These are phyloP conservation scores for Dothiorella sarmentorum DNA, from an alignment of 2,329 filamentous ascomycete genomes.

Conservation along the genomic window DNA sequence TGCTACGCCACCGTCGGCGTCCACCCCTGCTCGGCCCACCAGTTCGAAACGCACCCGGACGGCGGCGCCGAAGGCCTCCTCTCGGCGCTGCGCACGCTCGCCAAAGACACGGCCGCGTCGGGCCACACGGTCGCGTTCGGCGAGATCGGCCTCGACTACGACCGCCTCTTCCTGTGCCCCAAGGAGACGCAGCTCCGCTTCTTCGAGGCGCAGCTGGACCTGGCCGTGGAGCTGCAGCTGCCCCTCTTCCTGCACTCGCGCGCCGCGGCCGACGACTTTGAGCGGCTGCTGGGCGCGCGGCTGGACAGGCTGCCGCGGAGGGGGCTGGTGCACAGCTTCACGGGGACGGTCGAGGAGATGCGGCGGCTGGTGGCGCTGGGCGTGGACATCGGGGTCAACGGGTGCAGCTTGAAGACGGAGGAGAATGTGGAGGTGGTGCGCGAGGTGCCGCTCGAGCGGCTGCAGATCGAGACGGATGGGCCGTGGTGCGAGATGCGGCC, in stretches of 20 bases:
- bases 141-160: constrained; percentile 95
- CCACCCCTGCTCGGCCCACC: constrained; percentile 81
- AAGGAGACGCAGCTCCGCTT: constrained; percentile 78
- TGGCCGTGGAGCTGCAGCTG: constrained; percentile 72
- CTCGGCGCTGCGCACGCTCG: constrained; percentile 60
- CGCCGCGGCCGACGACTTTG: constrained; percentile 82
- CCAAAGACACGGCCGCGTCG: constrained; percentile 48
- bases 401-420: constrained; percentile 79
- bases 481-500: constrained; percentile 66
- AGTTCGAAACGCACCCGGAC: constrained; percentile 65
- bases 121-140: constrained; percentile 76
- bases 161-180: constrained; percentile 78
- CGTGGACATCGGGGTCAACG: constrained; percentile 49
- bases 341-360: constrained; percentile 43
- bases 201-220: constrained; percentile 76
- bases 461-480: constrained; percentile 96
- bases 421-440: constrained; percentile 86
- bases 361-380: constrained; percentile 35
- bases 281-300: constrained; percentile 61
- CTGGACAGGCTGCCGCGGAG: constrained; percentile 67
- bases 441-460: constrained; percentile 69
- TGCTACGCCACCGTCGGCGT: constrained; percentile 92
- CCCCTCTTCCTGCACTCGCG: constrained; percentile 91
- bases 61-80: constrained; percentile 53
- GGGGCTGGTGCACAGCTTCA: constrained; percentile 56